Evolutionary conservation across 306 rosid species (phyloP).

Genomic region (Oemleria cerasiformis): DNA sequence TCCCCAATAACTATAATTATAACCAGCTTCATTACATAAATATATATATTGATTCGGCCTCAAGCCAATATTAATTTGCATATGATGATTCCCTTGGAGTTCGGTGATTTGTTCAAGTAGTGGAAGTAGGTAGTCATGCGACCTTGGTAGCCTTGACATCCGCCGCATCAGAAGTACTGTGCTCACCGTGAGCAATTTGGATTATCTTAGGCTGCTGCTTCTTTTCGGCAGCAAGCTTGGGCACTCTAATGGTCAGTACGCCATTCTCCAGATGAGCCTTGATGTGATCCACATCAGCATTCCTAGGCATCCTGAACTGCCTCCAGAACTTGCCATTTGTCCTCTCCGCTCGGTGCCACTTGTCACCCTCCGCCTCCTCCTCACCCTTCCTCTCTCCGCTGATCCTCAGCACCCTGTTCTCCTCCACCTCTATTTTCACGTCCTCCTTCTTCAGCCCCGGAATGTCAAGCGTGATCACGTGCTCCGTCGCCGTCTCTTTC

Average conservation of each 20-base stretch:
- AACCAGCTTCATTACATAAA: no score
- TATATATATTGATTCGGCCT: no score
- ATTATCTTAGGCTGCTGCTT: conserved; percentile 34
- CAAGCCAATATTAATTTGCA: no score
- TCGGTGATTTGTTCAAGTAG: no score
- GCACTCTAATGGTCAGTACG: conserved; percentile 33
- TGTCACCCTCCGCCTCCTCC: conserved; percentile 26
- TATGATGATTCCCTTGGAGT: no score
- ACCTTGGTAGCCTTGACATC: conserved; percentile 27
- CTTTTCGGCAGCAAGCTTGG: conserved; percentile 31
- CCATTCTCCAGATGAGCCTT: conserved; percentile 39
- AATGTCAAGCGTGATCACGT: conserved; percentile 31
- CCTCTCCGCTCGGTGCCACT: conserved; percentile 43
- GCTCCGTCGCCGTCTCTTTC: conserved; percentile 35
- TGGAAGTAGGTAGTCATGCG: neutral
- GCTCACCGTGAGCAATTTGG: conserved; percentile 14
- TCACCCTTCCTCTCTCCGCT: conserved; percentile 37
- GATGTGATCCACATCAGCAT: conserved; percentile 36
- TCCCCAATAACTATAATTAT: no score
- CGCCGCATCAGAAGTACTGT: conserved; percentile 11
- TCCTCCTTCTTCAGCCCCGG: conserved; percentile 44
- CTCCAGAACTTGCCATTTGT: conserved; percentile 43
- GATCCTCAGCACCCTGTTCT: conserved; percentile 42
- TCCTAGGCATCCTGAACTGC: conserved; percentile 36
- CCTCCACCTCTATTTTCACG: conserved; percentile 41